Evolutionary conservation across 2,329 filamentous ascomycete species (phyloP).

Genomic region (Sarocladium oryzae): DNA sequence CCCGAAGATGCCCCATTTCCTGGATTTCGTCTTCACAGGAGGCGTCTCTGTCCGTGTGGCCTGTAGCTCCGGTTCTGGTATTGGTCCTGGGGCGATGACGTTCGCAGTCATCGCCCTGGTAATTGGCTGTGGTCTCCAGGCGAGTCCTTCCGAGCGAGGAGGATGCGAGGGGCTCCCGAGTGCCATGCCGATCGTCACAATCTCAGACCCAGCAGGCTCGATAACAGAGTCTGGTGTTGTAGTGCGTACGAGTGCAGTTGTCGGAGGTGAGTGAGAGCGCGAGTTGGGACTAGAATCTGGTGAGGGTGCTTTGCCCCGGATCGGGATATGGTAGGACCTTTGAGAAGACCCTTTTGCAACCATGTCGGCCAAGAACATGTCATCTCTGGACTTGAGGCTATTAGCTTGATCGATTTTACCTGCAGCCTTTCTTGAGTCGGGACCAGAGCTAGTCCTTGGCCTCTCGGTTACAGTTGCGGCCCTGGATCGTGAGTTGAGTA

Average conservation of each 20-base stretch:
- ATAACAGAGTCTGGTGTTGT: slow-evolving; percentile 36
- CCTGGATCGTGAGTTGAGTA: neutral
- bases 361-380: slow-evolving; percentile 26
- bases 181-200: slow-evolving; percentile 60
- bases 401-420: neutral
- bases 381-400: slow-evolving; percentile 33
- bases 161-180: slow-evolving; percentile 60
- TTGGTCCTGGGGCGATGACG: slow-evolving; percentile 13
- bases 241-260: slow-evolving; percentile 29
- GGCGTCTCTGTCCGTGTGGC: slow-evolving; percentile 1
- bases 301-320: slow-evolving; percentile 35
- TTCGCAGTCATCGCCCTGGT: slow-evolving; percentile 1
- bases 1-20: slow-evolving; percentile 55
- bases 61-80: slow-evolving; percentile 15
- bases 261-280: slow-evolving; percentile 21
- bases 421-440: neutral
- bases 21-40: slow-evolving; percentile 41
- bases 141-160: slow-evolving; percentile 16
- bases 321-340: slow-evolving; percentile 33
- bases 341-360: slow-evolving; percentile 25
- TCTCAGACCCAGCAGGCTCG: slow-evolving; percentile 16
- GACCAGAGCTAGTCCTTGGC: slow-evolving; percentile 7
- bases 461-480: neutral
- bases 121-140: neutral
- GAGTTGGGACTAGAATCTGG: slow-evolving; percentile 34